These are phyloP conservation scores for Saccharum spontaneum DNA, from an alignment of 176 grass and related monocot species.

Conservation along the genomic window DNA sequence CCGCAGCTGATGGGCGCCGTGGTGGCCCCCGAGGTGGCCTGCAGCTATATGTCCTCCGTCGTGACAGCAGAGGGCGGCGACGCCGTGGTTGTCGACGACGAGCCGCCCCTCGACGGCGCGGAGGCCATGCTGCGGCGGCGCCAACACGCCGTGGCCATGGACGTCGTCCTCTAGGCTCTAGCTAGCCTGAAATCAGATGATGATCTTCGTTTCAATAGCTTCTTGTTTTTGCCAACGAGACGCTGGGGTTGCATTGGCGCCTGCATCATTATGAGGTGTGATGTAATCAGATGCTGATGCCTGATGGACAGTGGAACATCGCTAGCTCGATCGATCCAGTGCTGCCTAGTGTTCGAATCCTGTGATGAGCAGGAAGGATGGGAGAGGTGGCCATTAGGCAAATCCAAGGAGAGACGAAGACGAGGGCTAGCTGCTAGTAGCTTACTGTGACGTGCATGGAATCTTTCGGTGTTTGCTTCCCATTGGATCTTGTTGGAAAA, in stretches of 20 bases:
- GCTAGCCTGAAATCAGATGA: background rate
- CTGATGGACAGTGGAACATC: background rate
- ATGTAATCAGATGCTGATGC: slow-evolving; percentile 28
- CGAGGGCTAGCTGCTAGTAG: background rate
- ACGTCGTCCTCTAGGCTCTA: slow-evolving; percentile 28
- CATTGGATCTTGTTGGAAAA: slow-evolving; percentile 40
- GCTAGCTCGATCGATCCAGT: background rate
- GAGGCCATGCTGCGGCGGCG: slow-evolving; percentile 23
- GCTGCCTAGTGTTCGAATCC: slow-evolving; percentile 10
- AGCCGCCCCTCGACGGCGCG: background rate
- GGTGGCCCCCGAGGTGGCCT: slow-evolving; percentile 46
- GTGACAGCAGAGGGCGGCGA: slow-evolving; percentile 61
- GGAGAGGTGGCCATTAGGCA: slow-evolving; percentile 8
- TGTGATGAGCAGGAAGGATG: slow-evolving; percentile 9
- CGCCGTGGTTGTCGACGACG: slow-evolving; percentile 33
- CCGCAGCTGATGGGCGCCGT: background rate
- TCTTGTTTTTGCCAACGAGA: background rate
- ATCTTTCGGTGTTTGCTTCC: slow-evolving; percentile 60
- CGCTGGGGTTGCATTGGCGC: background rate
- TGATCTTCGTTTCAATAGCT: slow-evolving; percentile 23
- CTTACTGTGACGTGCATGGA: slow-evolving; percentile 44
- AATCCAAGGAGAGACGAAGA: background rate
- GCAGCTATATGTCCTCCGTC: slow-evolving; percentile 69
- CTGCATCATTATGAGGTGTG: background rate
- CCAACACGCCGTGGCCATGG: slow-evolving; percentile 18